Evolutionary conservation across 208 protist genomes (phyloP).

Genomic region (Vickermania spadyakhi): DNA sequence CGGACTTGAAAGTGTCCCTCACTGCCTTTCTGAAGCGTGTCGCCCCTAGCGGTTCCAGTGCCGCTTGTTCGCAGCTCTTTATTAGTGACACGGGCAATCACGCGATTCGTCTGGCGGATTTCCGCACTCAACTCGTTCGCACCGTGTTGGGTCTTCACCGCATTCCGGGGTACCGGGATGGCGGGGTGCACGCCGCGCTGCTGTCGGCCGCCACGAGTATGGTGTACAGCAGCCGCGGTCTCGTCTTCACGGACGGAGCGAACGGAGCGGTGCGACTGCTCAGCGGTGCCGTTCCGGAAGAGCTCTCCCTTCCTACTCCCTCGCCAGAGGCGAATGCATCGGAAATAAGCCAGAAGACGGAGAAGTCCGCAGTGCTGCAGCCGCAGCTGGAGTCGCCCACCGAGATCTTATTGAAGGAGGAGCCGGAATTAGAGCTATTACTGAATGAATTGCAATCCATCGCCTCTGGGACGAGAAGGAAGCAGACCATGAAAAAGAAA

Average conservation of each 20-base stretch:
- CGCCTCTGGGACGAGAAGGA: too few relatives aligned
- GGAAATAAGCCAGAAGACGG: too few relatives aligned
- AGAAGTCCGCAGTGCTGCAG: too few relatives aligned
- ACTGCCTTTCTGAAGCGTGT: background rate
- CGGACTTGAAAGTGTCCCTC: too few relatives aligned
- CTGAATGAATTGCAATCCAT: too few relatives aligned
- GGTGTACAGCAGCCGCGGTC: conserved; percentile 40
- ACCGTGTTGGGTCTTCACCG: conserved; percentile 59
- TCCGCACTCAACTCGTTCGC: conserved; percentile 43
- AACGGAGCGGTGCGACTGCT: conserved; percentile 60
- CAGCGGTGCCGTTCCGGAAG: conserved; percentile 14
- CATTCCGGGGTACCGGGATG: conserved; percentile 72
- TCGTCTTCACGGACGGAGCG: conserved; percentile 55
- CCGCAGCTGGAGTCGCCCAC: too few relatives aligned
- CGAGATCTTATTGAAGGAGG: too few relatives aligned
- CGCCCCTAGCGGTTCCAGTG: background rate
- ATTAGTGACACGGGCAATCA: conserved; percentile 74
- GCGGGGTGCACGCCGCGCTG: conserved; percentile 30
- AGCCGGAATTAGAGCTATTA: too few relatives aligned
- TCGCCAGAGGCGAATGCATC: too few relatives aligned
- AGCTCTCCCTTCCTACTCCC: too few relatives aligned
- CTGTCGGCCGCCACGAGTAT: conserved; percentile 41
- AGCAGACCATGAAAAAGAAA: too few relatives aligned
- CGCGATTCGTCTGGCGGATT: conserved; percentile 60
- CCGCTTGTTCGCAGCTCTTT: conserved; percentile 28